Percentiles rank a stretch among this genome's conserved stretches.
Evolutionary conservation across 208 protist genomes (phyloP).

Genomic region (Crithidia acanthocephali): DNA sequence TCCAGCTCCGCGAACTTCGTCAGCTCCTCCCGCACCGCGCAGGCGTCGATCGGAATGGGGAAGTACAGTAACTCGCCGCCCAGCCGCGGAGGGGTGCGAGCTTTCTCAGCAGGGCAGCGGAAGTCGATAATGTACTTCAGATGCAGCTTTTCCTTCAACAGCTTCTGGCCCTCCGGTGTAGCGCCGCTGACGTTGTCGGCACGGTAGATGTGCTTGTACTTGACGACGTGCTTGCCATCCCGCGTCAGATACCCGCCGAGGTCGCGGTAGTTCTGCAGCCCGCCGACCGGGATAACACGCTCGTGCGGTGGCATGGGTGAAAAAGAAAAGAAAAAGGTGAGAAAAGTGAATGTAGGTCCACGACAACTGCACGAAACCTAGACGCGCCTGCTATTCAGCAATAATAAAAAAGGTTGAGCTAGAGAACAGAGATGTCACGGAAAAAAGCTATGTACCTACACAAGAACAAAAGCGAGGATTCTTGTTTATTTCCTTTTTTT

Average conservation of each 20-base stretch:
- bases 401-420: not conserved
- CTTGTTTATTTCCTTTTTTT: too few relatives aligned
- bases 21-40: constrained; percentile 4
- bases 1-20: constrained; percentile 9
- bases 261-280: constrained; percentile 50
- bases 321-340: constrained; percentile 6
- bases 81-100: constrained; percentile 19
- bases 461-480: too few relatives aligned
- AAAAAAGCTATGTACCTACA: too few relatives aligned
- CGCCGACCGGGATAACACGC: constrained; percentile 16
- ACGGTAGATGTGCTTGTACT: constrained; percentile 43
- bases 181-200: constrained; percentile 33
- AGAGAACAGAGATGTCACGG: too few relatives aligned
- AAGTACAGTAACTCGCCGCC: constrained; percentile 20
- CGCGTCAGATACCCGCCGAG: constrained; percentile 45
- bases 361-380: too few relatives aligned
- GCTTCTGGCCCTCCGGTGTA: constrained; percentile 17
- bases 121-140: constrained; percentile 50
- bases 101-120: constrained; percentile 30
- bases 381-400: too few relatives aligned
- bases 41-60: constrained; percentile 35
- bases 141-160: constrained; percentile 31
- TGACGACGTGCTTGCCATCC: constrained; percentile 30
- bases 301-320: constrained; percentile 11
- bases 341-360: not conserved